These are phyloP conservation scores for Daldinia concentrica DNA, from an alignment of 495 filamentous ascomycete genomes.

Conservation along the genomic window DNA sequence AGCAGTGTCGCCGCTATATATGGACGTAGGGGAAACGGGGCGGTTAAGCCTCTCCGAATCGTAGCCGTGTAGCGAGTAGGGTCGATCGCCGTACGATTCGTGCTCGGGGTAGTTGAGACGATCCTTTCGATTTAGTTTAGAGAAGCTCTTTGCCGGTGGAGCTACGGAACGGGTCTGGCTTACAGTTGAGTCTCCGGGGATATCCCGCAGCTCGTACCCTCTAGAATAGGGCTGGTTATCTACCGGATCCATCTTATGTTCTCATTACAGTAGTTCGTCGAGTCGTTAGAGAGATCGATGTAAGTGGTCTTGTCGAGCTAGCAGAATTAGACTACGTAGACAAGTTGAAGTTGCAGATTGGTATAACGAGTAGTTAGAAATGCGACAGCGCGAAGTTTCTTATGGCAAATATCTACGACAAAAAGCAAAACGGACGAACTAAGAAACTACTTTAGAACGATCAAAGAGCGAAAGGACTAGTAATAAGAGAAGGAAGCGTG, in stretches of 20 bases:
- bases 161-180: not conserved
- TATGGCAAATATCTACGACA: slow-evolving; percentile 2
- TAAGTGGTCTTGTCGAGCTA: not conserved
- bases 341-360: not conserved
- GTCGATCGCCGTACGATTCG: not conserved
- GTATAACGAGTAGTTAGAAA: not conserved
- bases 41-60: not conserved
- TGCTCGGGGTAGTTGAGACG: not conserved
- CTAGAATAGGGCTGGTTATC: slow-evolving; percentile 11
- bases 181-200: slow-evolving; percentile 11
- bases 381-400: not conserved
- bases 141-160: not conserved
- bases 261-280: slow-evolving; percentile 11
- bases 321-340: not conserved
- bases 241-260: slow-evolving; percentile 2
- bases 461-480: not conserved
- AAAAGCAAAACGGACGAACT: not conserved
- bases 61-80: not conserved
- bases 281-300: not conserved
- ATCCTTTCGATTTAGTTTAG: not conserved
- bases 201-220: slow-evolving; percentile 14
- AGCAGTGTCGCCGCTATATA: not conserved
- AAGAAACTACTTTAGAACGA: not conserved
- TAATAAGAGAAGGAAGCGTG: not conserved
- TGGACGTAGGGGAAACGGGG: not conserved